phyloP scores from a whole-genome alignment of 2,329 filamentous ascomycete genomes.

The Nigrospora oryzae region DNA sequence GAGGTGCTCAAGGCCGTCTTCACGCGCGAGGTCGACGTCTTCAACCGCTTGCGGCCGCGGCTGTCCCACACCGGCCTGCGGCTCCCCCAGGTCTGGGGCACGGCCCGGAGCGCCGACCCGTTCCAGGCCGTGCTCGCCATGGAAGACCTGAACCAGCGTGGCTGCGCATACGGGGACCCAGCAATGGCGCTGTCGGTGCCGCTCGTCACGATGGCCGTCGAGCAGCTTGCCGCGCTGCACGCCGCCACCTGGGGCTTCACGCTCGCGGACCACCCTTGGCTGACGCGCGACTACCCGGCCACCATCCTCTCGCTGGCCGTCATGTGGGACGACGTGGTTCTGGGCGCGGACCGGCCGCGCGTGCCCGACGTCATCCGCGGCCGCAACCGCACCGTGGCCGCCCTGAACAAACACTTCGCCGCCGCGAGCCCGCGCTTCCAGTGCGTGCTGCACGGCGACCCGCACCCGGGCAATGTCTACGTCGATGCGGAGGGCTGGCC shows the following conservation, averaged over 20 bases:
- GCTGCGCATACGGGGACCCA: conserved; percentile 24
- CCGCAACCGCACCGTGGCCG: conserved; percentile 22
- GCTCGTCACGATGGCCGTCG: conserved; percentile 23
- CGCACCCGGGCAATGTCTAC: conserved; percentile 34
- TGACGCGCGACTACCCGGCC: conserved; percentile 27
- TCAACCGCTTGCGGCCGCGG: conserved; percentile 21
- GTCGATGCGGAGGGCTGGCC: conserved; percentile 23
- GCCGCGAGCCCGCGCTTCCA: conserved; percentile 27
- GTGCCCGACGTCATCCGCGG: conserved; percentile 28
- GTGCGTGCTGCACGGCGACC: conserved; percentile 32
- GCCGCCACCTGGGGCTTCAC: conserved; percentile 26
- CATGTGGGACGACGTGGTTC: conserved; percentile 20
- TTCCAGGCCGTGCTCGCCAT: conserved; percentile 29
- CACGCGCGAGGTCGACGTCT: conserved; percentile 27
- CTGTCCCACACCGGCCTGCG: conserved; percentile 16
- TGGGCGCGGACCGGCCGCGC: conserved; percentile 17
- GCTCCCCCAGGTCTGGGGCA: conserved; percentile 27
- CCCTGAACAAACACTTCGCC: conserved; percentile 25
- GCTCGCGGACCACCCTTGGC: conserved; percentile 18
- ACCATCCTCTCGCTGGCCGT: conserved; percentile 23
- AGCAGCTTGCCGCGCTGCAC: conserved; percentile 30
- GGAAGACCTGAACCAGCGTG: conserved; percentile 22
- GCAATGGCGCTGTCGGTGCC: conserved; percentile 20
- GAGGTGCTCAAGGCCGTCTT: conserved; percentile 13
- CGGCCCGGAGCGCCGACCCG: conserved; percentile 15